Base-by-base conservation (phyloP, 805 yeast genomes). In the Wickerhamiella occidentalis region DNA sequence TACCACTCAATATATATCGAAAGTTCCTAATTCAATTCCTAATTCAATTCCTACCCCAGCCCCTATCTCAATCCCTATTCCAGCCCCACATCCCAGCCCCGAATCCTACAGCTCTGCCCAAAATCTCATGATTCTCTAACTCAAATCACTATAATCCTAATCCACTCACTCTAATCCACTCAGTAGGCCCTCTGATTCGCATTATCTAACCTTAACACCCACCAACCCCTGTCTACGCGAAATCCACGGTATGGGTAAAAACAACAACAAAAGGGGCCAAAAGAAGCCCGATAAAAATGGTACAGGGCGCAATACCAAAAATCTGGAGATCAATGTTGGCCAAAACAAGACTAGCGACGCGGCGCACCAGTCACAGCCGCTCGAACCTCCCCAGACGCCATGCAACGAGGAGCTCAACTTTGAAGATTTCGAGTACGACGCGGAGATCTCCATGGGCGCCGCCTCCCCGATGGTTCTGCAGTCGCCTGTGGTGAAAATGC, bases 401-500 rank as follows among this genome's bases (percentile, higher is more conserved):
- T 6, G 22, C 15, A 19, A 42, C 12, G 37, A 45, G 2, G 48
- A 45, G 17, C 28, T 30, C 21, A 33, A 33, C 38, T 36, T 26
- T 37, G 48, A 37, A 4, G 48, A 45, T n/a, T 28, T 35, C 21
- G 42, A 45, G 25, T 36, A 36, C 23, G 29, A 28, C 36, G 33
- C 42, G 21, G 48, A 45, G 26, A 37, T 37, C n/a, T 3, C 43
- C 36, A 37, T 45, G 43, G 48, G 42, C 11, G 48, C 48, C 12
- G 43, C 43, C 13, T 45, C 48, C 3, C 48, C 48, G 12, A 40
- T 45, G 13, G 29, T 45, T 25, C 12, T 45, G 21, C 48, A 45
- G 21, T 22, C 40, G 11, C 43, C 48, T 5, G 26, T 29, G n/a
- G 37, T 45, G 28, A 25, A 28, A 19, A 13, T 45, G 26, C 18